Percentiles rank a stretch among this genome's conserved stretches.
phyloP scores from a whole-genome alignment of 192 early-diverging fungal genomes.

The Coemansia sp. region DNA sequence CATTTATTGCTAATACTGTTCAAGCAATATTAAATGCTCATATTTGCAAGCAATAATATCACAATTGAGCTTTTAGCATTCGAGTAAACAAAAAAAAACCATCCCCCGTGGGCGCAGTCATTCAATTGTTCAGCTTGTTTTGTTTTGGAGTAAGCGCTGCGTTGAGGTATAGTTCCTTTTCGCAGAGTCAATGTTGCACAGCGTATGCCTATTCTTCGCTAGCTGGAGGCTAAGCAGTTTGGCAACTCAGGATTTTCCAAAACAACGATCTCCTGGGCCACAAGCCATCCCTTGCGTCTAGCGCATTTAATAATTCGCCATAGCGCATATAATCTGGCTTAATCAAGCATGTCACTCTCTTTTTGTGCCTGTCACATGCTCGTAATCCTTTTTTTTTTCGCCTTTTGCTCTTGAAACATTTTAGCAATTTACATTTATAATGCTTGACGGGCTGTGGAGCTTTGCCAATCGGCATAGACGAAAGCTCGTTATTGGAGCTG shows the following conservation, averaged over 20 bases:
- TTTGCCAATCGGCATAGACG: constrained; percentile 69
- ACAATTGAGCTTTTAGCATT: no score
- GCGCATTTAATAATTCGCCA: background rate
- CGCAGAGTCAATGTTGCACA: no score
- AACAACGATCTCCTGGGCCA: no score
- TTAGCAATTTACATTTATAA: constrained; percentile 2
- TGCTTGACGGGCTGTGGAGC: constrained; percentile 55
- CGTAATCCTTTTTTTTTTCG: background rate
- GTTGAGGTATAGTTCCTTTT: background rate
- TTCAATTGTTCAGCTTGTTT: constrained; percentile 1
- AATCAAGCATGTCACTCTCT: background rate
- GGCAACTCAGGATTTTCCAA: no score
- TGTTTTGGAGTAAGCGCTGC: background rate
- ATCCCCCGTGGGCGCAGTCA: constrained; percentile 2
- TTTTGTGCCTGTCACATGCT: constrained; percentile 4
- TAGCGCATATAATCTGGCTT: background rate
- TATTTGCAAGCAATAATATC: no score
- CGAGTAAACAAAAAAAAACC: no score
- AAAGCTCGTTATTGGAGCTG: constrained; percentile 62
- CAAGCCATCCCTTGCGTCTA: no score
- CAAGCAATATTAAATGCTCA: no score
- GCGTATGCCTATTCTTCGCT: no score
- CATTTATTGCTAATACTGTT: no score
- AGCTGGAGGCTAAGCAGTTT: no score
- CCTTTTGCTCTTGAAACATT: constrained; percentile 1